Evolutionary conservation across 2,329 filamentous ascomycete species (phyloP), one percentile per base, ranked within the genome.

Genomic region (Chalara sp.): DNA sequence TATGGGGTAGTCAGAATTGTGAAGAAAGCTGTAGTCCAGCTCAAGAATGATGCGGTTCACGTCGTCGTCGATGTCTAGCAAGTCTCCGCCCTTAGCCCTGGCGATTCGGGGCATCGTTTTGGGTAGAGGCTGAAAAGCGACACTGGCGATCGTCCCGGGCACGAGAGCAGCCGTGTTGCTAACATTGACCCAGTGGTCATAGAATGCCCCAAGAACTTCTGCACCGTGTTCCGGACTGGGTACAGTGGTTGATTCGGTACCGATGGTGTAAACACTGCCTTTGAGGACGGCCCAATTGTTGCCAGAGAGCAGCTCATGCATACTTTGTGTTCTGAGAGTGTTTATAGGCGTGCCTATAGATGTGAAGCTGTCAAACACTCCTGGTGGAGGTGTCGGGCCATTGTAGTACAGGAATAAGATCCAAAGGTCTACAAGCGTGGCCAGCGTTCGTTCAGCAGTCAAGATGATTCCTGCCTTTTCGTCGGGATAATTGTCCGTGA

Each of bases 361-460:
- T 21, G 74, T 73, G 63, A 85, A 85, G 51, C 75, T 74, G 5
- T 69, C 74, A 29, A 48, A 48, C 5, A 31, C 30, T 10, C 32
- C 46, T 1, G 67, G 59, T 1, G 81, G 80, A 0, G 74, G 74
- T 47, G 66, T 63, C 0, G 73, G 71, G 1, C 77, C 81, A 62
- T 85, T 78, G 62, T 84, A 84, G 67, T 81, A 84, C 35, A 81
- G 61, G 64, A 84, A 84, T 53, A 85, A 64, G 51, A 80, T 71
- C 77, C 78, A 83, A 21, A 76, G 68, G 53, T 81, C 70, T 44
- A 80, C 56, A 2, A 70, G 61, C 4, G 67, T 56, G 0, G 71
- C 71, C 21, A 45, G 30, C n/a, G 41, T 44, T 12, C 74, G 68
- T 58, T 79, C 72, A 2, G 73, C 71, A 0, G 79, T 83, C 44